phyloP scores from a whole-genome alignment of 441 rosid genomes.

The Pelargonium hybrid region DNA sequence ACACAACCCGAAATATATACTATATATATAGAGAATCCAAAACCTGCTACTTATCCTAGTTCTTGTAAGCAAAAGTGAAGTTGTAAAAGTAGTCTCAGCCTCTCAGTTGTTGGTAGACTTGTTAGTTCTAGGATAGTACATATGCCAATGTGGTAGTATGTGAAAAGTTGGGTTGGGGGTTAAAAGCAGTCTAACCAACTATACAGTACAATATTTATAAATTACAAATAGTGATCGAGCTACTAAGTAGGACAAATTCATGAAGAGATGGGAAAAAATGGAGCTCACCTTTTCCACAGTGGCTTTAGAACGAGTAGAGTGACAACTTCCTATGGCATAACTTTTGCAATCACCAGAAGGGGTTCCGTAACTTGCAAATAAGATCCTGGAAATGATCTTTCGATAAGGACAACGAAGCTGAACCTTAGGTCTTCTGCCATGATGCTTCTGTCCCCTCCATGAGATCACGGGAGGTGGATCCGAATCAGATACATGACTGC shows the following conservation, averaged over 20 bases:
- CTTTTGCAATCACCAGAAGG: conserved; percentile 37
- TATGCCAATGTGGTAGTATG: too few relatives aligned
- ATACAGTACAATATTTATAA: too few relatives aligned
- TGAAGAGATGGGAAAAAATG: not conserved
- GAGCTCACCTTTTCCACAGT: conserved; percentile 27
- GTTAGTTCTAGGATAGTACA: too few relatives aligned
- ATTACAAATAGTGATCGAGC: not conserved
- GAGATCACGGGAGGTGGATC: conserved; percentile 24
- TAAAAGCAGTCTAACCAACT: too few relatives aligned
- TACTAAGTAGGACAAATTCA: not conserved
- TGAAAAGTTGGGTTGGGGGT: too few relatives aligned
- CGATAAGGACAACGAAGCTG: conserved; percentile 39
- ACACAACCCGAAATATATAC: too few relatives aligned
- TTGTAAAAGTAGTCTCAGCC: too few relatives aligned
- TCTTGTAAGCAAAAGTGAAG: too few relatives aligned
- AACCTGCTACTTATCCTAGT: too few relatives aligned
- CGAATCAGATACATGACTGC: conserved; percentile 28
- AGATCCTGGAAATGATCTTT: conserved; percentile 35
- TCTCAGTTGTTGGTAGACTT: too few relatives aligned
- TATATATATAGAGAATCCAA: too few relatives aligned
- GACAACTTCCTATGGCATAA: conserved; percentile 33
- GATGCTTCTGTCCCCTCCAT: conserved; percentile 10
- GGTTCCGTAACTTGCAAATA: conserved; percentile 41
- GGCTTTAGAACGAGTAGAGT: conserved; percentile 26
- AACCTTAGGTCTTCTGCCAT: conserved; percentile 24